A percentile compares a stretch with the other conserved stretches of the same genome.
phyloP scores from a whole-genome alignment of 1,139 yeast species.

The Yamadazyma aaseri region DNA sequence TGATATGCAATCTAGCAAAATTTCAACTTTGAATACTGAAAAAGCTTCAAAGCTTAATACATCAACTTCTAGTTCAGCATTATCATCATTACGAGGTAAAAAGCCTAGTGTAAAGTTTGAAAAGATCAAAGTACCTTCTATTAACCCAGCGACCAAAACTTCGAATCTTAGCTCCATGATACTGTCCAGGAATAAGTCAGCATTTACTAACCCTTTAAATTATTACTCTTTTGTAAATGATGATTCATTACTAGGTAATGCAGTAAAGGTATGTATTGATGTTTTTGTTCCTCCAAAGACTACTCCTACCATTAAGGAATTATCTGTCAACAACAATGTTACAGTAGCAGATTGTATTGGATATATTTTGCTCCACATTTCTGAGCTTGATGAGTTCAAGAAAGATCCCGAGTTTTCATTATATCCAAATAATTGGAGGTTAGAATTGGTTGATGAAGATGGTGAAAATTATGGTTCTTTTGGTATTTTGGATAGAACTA shows the following conservation, averaged over 20 bases:
- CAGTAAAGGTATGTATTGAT: slow-evolving; percentile 25
- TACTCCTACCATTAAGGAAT: slow-evolving; percentile 27
- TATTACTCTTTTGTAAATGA: slow-evolving; percentile 49
- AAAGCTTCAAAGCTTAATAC: slow-evolving; percentile 7
- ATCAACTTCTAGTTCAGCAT: slow-evolving; percentile 10
- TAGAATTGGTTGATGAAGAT: slow-evolving; percentile 75
- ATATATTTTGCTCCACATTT: slow-evolving; percentile 42
- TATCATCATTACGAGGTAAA: slow-evolving; percentile 8
- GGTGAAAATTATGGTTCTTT: slow-evolving; percentile 78
- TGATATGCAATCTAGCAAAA: slow-evolving; percentile 2
- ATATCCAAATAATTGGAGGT: slow-evolving; percentile 64
- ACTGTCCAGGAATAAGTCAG: slow-evolving; percentile 32
- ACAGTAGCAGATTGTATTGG: slow-evolving; percentile 67
- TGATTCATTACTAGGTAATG: slow-evolving; percentile 25
- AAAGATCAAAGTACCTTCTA: slow-evolving; percentile 18
- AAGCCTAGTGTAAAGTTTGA: slow-evolving; percentile 22
- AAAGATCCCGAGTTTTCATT: slow-evolving; percentile 19
- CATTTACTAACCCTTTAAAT: slow-evolving; percentile 48
- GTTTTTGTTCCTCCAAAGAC: slow-evolving; percentile 39
- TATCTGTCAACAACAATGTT: slow-evolving; percentile 45
- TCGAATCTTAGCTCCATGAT: slow-evolving; percentile 45
- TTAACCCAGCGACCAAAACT: slow-evolving; percentile 1
- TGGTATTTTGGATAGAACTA: slow-evolving; percentile 62
- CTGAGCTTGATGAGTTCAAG: slow-evolving; percentile 9
- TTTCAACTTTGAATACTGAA: slow-evolving; percentile 3